Percentiles rank a stretch among this genome's conserved stretches.
Evolutionary conservation across 2,329 filamentous ascomycete species (phyloP).

Genomic region (Alternaria alternata): DNA sequence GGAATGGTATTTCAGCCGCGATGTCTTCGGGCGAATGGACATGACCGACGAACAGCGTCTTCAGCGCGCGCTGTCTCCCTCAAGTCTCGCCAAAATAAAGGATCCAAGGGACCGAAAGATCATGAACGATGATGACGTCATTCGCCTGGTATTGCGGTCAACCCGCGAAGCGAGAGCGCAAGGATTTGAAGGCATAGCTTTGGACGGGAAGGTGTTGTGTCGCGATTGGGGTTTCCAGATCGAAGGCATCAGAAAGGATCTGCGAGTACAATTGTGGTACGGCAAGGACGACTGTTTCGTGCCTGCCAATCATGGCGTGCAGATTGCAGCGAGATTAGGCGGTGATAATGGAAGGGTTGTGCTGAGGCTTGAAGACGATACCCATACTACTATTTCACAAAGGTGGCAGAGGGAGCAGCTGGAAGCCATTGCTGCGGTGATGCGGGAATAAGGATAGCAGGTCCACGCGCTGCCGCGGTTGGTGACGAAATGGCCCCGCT

Average conservation of each 20-base stretch:
- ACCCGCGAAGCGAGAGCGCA: constrained; percentile 39
- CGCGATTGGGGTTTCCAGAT: constrained; percentile 46
- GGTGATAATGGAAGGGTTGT: constrained; percentile 27
- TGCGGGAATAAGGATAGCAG: neutral
- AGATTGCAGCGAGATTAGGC: constrained; percentile 43
- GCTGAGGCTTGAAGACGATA: constrained; percentile 46
- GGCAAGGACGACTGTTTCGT: constrained; percentile 46
- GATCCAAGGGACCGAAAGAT: constrained; percentile 35
- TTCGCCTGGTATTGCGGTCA: constrained; percentile 30
- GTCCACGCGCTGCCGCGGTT: neutral
- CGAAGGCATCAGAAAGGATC: constrained; percentile 46
- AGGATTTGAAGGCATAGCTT: constrained; percentile 38
- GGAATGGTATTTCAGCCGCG: constrained; percentile 36
- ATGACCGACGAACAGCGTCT: constrained; percentile 44
- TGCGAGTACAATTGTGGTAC: constrained; percentile 44
- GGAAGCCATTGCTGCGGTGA: constrained; percentile 15
- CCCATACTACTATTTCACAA: constrained; percentile 39
- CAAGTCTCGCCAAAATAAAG: neutral
- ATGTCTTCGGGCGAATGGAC: constrained; percentile 38
- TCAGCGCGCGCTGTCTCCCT: constrained; percentile 1
- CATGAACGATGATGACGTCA: constrained; percentile 30
- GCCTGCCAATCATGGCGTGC: constrained; percentile 45
- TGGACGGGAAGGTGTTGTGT: constrained; percentile 44
- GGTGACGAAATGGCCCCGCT: neutral
- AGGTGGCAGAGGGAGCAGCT: constrained; percentile 30